These are phyloP conservation scores for Zygotorulaspora danielsina DNA, from an alignment of 805 yeast species.

Conservation along the genomic window DNA sequence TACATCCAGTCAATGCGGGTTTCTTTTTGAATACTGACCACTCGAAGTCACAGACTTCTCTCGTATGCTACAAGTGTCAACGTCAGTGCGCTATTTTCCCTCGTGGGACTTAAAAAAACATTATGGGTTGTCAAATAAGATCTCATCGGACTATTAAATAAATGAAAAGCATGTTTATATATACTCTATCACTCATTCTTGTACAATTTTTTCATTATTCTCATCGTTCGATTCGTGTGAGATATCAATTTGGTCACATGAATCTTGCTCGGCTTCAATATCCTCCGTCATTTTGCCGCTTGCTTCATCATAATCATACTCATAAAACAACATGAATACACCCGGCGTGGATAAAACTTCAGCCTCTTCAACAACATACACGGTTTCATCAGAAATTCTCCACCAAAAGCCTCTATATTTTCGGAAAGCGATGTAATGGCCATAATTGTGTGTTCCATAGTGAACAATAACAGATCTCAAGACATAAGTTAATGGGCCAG, in stretches of 20 bases:
- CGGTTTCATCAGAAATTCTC: slow-evolving; percentile 89
- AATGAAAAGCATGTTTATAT: too few species aligned
- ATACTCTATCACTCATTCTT: too few species aligned
- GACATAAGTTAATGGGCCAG: slow-evolving; percentile 54
- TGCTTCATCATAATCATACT: slow-evolving; percentile 42
- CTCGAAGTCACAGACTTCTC: too few species aligned
- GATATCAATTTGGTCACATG: slow-evolving; percentile 1
- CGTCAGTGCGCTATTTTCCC: too few species aligned
- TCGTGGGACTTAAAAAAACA: too few species aligned
- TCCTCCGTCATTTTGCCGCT: slow-evolving; percentile 32
- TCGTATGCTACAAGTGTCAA: too few species aligned
- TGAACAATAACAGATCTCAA: slow-evolving; percentile 86
- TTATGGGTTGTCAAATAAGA: too few species aligned
- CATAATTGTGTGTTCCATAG: slow-evolving; percentile 93
- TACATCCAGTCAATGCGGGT: too few species aligned
- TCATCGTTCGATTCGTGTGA: not conserved
- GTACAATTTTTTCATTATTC: not conserved
- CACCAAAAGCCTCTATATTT: slow-evolving; percentile 85
- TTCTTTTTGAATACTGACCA: too few species aligned
- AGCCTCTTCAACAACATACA: slow-evolving; percentile 69
- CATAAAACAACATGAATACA: slow-evolving; percentile 90
- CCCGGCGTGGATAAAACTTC: slow-evolving; percentile 83
- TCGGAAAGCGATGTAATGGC: slow-evolving; percentile 92
- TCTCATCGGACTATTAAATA: too few species aligned
- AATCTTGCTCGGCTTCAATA: slow-evolving; percentile 10